Evolutionary conservation across 2,329 filamentous ascomycete genomes (phyloP).

Genomic region (Colletotrichum sansevieriae): DNA sequence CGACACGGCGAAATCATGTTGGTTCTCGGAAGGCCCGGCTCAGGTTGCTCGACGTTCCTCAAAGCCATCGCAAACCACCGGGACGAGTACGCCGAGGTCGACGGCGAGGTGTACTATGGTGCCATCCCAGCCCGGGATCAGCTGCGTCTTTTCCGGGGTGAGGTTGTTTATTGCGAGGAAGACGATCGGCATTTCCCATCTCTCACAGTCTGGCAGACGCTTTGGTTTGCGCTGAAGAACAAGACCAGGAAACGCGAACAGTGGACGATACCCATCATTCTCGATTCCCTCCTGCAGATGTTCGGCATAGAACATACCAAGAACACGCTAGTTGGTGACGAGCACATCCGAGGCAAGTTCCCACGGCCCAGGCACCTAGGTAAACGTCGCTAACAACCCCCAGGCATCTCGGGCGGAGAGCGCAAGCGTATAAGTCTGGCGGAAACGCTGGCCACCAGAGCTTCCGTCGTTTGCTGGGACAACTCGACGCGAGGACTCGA

Average conservation of each 20-base stretch:
- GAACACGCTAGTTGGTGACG: conserved; percentile 82
- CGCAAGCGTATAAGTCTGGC: conserved; percentile 84
- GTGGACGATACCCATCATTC: conserved; percentile 75
- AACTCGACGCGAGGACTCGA: conserved; percentile 86
- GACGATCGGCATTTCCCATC: conserved; percentile 82
- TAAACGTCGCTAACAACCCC: neutral
- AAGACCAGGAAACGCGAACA: conserved; percentile 78
- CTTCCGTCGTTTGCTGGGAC: conserved; percentile 82
- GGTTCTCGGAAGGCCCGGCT: conserved; percentile 76
- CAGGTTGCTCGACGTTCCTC: conserved; percentile 82
- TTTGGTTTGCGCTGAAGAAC: conserved; percentile 80
- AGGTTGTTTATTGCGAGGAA: conserved; percentile 84
- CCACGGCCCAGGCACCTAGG: too few relatives aligned
- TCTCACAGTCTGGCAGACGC: conserved; percentile 82
- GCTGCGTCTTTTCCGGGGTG: conserved; percentile 76
- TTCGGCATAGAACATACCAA: conserved; percentile 84
- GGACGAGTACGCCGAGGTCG: conserved; percentile 73
- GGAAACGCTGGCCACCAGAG: conserved; percentile 80
- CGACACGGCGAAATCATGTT: conserved; percentile 55
- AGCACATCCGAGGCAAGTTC: conserved; percentile 70
- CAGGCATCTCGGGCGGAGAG: conserved; percentile 79
- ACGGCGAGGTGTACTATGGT: conserved; percentile 79
- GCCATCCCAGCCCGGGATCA: conserved; percentile 78
- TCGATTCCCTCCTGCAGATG: conserved; percentile 79
- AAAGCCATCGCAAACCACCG: conserved; percentile 81